Conservation (phyloP, 1,139 yeast species). For the Zhuliangozyma parablackwelliae region DNA sequence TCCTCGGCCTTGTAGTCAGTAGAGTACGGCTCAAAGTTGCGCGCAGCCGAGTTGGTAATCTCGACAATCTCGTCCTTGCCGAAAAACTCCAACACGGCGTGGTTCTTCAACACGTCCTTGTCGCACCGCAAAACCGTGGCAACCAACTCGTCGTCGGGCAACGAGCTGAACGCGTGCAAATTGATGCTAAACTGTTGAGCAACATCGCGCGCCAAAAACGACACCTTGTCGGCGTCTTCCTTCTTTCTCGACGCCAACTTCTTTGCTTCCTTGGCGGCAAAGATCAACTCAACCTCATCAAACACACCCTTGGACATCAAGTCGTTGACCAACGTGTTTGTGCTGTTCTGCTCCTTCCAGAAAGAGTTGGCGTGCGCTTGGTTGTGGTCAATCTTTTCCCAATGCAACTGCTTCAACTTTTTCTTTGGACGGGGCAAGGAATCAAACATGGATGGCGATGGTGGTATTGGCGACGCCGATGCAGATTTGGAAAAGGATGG, state of each 20-base stretch:
- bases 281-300: slow-evolving; percentile 67
- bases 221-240: slow-evolving; percentile 47
- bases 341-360: slow-evolving; percentile 44
- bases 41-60: slow-evolving; percentile 57
- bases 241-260: slow-evolving; percentile 46
- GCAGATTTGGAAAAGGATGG: slow-evolving; percentile 7
- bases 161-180: slow-evolving; percentile 53
- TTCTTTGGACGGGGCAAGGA: slow-evolving; percentile 70
- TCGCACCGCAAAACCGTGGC: slow-evolving; percentile 61
- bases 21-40: slow-evolving; percentile 65
- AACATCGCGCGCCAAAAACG: slow-evolving; percentile 64
- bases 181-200: slow-evolving; percentile 80
- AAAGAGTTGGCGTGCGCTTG: slow-evolving; percentile 52
- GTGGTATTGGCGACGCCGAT: slow-evolving; percentile 20
- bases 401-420: slow-evolving; percentile 75
- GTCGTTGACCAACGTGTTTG: slow-evolving; percentile 50
- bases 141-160: slow-evolving; percentile 55
- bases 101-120: slow-evolving; percentile 46
- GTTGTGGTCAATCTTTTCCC: slow-evolving; percentile 67
- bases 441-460: slow-evolving; percentile 44
- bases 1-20: slow-evolving; percentile 47
- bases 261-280: slow-evolving; percentile 76
- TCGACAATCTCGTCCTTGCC: slow-evolving; percentile 67
- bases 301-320: slow-evolving; percentile 66
- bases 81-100: slow-evolving; percentile 68